Evolutionary conservation across 1,139 yeast genomes (phyloP).

Genomic region (Blastobotrys ciferrii): DNA sequence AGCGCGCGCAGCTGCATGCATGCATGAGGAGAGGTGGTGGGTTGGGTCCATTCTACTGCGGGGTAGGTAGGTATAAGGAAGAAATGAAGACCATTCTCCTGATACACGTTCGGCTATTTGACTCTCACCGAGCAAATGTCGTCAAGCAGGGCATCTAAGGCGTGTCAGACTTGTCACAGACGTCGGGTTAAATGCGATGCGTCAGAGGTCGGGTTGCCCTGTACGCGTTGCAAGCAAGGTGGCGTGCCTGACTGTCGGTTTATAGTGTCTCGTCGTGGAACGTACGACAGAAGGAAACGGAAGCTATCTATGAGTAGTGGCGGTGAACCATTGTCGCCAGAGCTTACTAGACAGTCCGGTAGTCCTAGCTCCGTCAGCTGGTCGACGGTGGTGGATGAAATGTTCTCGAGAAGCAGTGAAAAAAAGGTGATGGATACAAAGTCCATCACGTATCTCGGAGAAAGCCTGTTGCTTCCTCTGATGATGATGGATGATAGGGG

Average conservation of each 20-base stretch:
- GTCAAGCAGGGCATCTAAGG: slow-evolving; percentile 15
- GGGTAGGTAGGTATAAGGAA: no score
- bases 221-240: slow-evolving; percentile 19
- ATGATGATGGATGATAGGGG: slow-evolving; percentile 12
- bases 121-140: neutral
- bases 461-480: slow-evolving; percentile 18
- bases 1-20: no score
- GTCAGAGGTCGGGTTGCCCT: slow-evolving; percentile 18
- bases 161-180: slow-evolving; percentile 20
- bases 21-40: no score
- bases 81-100: no score
- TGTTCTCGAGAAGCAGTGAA: slow-evolving; percentile 13
- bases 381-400: slow-evolving; percentile 16
- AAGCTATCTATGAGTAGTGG: slow-evolving; percentile 8
- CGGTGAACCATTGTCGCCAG: no score
- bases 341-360: no score
- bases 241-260: slow-evolving; percentile 15
- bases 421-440: slow-evolving; percentile 11
- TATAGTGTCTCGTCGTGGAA: slow-evolving; percentile 18
- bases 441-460: slow-evolving; percentile 19
- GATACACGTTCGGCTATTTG: no score
- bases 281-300: slow-evolving; percentile 19
- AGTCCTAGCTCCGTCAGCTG: slow-evolving; percentile 11
- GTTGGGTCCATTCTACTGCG: no score
- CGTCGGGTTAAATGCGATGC: slow-evolving; percentile 20